Percentiles rank a stretch among this genome's conserved stretches.
Evolutionary conservation across 345 rosid genomes (phyloP).

Genomic region (Hypericum androsaemum): DNA sequence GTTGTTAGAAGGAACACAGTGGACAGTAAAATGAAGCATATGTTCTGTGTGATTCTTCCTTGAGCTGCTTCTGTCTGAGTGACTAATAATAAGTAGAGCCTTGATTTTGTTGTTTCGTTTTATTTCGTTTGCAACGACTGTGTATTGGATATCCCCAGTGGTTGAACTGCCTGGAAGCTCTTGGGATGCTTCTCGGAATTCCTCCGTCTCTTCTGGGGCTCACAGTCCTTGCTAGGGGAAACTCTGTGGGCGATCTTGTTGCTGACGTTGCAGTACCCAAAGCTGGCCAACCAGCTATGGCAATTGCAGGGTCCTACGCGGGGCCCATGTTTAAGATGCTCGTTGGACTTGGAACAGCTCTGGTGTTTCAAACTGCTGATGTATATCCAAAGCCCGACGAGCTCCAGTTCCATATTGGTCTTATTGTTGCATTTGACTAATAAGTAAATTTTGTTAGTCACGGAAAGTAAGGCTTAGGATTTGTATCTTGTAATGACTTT

Average conservation of each 20-base stretch:
- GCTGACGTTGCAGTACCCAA: conserved; percentile 93
- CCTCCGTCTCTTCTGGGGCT: conserved; percentile 84
- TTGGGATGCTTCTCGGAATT: conserved; percentile 60
- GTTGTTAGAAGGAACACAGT: too few species aligned
- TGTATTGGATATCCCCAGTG: too few species aligned
- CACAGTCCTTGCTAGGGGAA: conserved; percentile 95
- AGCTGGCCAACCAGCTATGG: conserved; percentile 98
- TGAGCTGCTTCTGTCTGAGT: too few species aligned
- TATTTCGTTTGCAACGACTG: too few species aligned
- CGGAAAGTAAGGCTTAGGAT: conserved; percentile 30
- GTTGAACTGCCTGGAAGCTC: conserved; percentile 67
- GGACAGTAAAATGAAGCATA: too few species aligned
- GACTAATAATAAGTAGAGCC: background rate
- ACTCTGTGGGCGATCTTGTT: conserved; percentile 92
- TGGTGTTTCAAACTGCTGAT: conserved; percentile 64
- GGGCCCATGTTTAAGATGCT: conserved; percentile 99
- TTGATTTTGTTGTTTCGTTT: conserved; percentile 6
- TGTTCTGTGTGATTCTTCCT: too few species aligned
- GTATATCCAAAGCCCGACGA: conserved; percentile 66
- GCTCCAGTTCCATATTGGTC: conserved; percentile 68
- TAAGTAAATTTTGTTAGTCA: conserved; percentile 69
- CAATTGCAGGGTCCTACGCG: conserved; percentile 97
- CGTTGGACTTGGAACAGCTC: conserved; percentile 80
- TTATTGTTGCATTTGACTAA: conserved; percentile 75
- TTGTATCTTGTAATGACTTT: too few species aligned